phyloP scores from a whole-genome alignment of 2,329 filamentous ascomycete genomes.

The Fusarium musae region DNA sequence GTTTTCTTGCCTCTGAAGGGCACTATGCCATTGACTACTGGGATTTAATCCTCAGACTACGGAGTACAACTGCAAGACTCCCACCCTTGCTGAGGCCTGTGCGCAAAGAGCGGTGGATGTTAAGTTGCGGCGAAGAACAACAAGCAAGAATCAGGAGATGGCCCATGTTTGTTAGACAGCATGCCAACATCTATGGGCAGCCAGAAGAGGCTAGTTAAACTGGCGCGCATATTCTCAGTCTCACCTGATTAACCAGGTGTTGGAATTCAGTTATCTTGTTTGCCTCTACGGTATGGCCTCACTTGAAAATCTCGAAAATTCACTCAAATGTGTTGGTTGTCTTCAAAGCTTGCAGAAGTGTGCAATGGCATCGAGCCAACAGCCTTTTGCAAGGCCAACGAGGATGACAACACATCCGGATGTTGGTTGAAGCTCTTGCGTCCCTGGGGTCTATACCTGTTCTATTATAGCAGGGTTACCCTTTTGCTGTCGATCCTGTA shows the following conservation, averaged over 20 bases:
- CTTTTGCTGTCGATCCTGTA: background rate
- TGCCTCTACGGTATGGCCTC: background rate
- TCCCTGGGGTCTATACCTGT: background rate
- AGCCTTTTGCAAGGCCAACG: constrained; percentile 1
- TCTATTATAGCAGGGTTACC: constrained; percentile 2
- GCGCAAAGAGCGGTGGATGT: constrained; percentile 40
- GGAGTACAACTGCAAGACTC: background rate
- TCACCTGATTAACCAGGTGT: constrained; percentile 40
- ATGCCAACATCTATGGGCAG: constrained; percentile 17
- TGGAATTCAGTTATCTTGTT: background rate
- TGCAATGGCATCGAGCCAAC: constrained; percentile 24
- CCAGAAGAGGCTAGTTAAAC: constrained; percentile 3
- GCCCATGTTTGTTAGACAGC: constrained; percentile 2
- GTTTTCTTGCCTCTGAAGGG: background rate
- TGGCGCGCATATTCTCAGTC: constrained; percentile 35
- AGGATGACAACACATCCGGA: constrained; percentile 22
- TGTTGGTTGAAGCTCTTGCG: constrained; percentile 3
- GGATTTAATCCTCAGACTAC: background rate
- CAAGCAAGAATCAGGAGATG: constrained; percentile 1
- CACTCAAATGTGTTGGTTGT: constrained; percentile 19
- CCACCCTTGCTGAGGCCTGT: constrained; percentile 18
- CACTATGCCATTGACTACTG: background rate
- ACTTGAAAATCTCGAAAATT: constrained; percentile 1
- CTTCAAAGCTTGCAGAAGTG: constrained; percentile 1
- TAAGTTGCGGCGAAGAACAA: background rate